phyloP scores from a whole-genome alignment of 257 asterid genomes.

The Perilla frutescens region DNA sequence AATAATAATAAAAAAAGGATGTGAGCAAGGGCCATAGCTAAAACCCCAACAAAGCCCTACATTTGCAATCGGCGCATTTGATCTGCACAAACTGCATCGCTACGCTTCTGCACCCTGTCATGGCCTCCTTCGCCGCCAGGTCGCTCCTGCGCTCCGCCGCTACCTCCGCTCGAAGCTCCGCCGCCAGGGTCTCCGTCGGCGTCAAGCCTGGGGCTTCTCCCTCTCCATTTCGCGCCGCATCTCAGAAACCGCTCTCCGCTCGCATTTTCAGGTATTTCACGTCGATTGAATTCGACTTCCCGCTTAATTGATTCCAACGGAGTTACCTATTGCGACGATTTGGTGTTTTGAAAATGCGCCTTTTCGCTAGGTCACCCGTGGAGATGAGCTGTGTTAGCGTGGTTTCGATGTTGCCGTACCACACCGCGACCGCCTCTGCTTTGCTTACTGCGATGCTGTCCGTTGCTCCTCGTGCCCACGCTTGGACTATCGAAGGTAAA shows the following conservation, averaged over 20 bases:
- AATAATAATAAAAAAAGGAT: neutral
- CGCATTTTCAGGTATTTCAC: constrained; percentile 70
- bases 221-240: constrained; percentile 68
- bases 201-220: constrained; percentile 53
- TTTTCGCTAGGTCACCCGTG: constrained; percentile 66
- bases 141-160: constrained; percentile 65
- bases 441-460: constrained; percentile 89
- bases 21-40: constrained; percentile 8
- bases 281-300: neutral
- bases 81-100: neutral
- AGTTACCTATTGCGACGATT: neutral
- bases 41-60: constrained; percentile 49
- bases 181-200: constrained; percentile 52
- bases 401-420: constrained; percentile 85
- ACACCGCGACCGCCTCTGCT: constrained; percentile 89
- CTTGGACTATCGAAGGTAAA: constrained; percentile 90
- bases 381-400: constrained; percentile 70
- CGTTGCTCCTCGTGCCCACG: constrained; percentile 66
- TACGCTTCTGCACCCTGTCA: constrained; percentile 25
- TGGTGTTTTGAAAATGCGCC: neutral
- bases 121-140: constrained; percentile 71
- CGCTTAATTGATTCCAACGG: neutral
- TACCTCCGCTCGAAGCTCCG: constrained; percentile 52
- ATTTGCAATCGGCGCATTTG: neutral
- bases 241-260: constrained; percentile 66